Percentiles rank a stretch among this genome's conserved stretches.
Conservation (phyloP, 768 basidiomycete genomes). For the Pleurotus salmoneostramineus region DNA sequence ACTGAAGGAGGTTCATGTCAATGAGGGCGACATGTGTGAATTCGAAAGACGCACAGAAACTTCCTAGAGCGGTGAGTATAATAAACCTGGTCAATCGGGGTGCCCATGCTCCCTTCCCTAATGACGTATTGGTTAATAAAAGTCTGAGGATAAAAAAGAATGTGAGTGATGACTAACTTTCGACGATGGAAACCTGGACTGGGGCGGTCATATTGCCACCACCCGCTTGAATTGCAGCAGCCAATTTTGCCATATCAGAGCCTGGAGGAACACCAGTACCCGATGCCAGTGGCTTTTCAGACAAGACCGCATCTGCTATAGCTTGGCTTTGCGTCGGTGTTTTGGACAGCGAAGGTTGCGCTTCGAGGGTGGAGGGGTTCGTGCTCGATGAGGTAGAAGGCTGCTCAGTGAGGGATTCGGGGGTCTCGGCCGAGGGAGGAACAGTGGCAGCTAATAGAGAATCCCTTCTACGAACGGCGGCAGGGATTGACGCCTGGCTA, state of each 20-base stretch:
- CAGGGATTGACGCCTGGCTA: slow-evolving; percentile 50
- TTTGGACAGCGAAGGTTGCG: slow-evolving; percentile 7
- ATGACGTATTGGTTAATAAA: background rate
- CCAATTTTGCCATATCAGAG: slow-evolving; percentile 37
- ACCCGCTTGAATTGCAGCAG: slow-evolving; percentile 36
- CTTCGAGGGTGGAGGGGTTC: background rate
- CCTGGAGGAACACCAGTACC: slow-evolving; percentile 18
- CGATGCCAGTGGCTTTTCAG: slow-evolving; percentile 22
- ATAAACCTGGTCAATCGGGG: slow-evolving; percentile 62
- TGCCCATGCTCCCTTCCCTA: slow-evolving; percentile 69
- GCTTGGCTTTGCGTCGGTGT: slow-evolving; percentile 29
- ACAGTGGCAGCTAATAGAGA: slow-evolving; percentile 43
- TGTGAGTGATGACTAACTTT: slow-evolving; percentile 49
- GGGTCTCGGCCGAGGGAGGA: no score
- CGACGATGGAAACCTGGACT: slow-evolving; percentile 77
- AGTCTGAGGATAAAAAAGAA: no score
- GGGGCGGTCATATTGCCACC: slow-evolving; percentile 49
- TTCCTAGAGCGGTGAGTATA: slow-evolving; percentile 46
- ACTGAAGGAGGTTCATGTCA: slow-evolving; percentile 33
- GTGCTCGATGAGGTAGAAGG: background rate
- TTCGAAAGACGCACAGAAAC: slow-evolving; percentile 53
- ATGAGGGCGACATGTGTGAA: background rate
- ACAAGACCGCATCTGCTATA: slow-evolving; percentile 46
- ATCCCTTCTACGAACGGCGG: slow-evolving; percentile 70
- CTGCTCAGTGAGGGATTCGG: slow-evolving; percentile 9